phyloP scores from a whole-genome alignment of 306 rosid species.

The Prunus padus region DNA sequence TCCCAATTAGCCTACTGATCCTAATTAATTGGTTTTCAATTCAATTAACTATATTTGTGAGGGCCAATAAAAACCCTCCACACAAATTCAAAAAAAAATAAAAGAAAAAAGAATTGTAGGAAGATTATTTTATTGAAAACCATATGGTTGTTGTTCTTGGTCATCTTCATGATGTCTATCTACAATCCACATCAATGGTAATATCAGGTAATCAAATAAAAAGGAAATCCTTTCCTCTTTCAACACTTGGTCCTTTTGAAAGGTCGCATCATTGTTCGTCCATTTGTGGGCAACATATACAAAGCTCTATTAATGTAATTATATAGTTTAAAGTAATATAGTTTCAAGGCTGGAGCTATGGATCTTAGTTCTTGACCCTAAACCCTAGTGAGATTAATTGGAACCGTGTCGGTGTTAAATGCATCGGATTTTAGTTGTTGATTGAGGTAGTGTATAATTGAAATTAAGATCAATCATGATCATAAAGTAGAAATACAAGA shows the following conservation, averaged over 20 bases:
- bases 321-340: background rate
- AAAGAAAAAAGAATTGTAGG: too few relatives aligned
- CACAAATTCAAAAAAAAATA: background rate
- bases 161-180: background rate
- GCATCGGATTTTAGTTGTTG: background rate
- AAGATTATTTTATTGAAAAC: background rate
- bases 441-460: background rate
- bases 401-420: background rate
- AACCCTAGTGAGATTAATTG: background rate
- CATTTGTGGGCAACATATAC: background rate
- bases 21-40: too few relatives aligned
- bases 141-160: background rate
- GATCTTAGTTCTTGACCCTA: too few relatives aligned
- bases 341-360: background rate
- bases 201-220: background rate
- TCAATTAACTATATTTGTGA: background rate
- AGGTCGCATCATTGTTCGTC: conserved; percentile 12
- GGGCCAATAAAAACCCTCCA: background rate
- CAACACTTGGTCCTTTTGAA: conserved; percentile 2
- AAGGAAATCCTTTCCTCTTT: conserved; percentile 1
- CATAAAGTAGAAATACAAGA: conserved; percentile 31
- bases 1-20: background rate
- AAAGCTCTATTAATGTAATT: background rate
- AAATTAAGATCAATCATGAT: background rate
- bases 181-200: conserved; percentile 10